Percentiles rank a stretch among this genome's conserved stretches.
Evolutionary conservation across 2,329 filamentous ascomycete species (phyloP).

Genomic region (Penicillium sp.): DNA sequence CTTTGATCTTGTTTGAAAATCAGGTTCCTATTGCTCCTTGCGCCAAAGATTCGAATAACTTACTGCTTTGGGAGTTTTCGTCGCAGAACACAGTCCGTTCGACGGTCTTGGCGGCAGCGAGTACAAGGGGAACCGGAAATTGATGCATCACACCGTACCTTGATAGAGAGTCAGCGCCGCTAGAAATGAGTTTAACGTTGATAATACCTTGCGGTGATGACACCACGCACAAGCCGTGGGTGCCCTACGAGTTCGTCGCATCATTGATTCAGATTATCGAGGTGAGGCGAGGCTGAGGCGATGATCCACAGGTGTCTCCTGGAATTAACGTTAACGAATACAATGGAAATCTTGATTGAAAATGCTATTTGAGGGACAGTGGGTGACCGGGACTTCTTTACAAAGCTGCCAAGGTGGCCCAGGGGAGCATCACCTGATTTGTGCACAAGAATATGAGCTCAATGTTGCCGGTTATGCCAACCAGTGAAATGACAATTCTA

Average conservation of each 20-base stretch:
- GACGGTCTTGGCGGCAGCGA: slow-evolving; percentile 55
- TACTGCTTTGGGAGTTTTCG: slow-evolving; percentile 34
- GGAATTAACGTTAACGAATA: not conserved
- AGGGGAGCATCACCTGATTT: not conserved
- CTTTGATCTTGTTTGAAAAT: not conserved
- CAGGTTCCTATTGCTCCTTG: not conserved
- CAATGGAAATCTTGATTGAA: not conserved
- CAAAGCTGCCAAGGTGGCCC: not conserved
- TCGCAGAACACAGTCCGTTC: slow-evolving; percentile 35
- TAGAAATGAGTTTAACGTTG: not conserved
- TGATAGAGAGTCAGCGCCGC: not conserved
- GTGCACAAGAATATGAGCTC: not conserved
- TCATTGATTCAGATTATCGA: slow-evolving; percentile 8
- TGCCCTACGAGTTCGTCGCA: slow-evolving; percentile 30
- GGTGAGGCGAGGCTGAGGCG: too few relatives aligned
- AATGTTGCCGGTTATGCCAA: not conserved
- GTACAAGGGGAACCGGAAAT: slow-evolving; percentile 48
- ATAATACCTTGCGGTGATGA: slow-evolving; percentile 28
- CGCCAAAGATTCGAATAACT: not conserved
- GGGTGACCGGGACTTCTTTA: too few relatives aligned
- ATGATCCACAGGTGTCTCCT: too few relatives aligned
- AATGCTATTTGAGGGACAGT: too few relatives aligned
- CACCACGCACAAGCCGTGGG: slow-evolving; percentile 36
- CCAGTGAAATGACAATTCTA: too few relatives aligned
- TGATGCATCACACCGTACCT: slow-evolving; percentile 31